Evolutionary conservation across 2,329 filamentous ascomycete genomes (phyloP).

Genomic region (Phoma herbarum): DNA sequence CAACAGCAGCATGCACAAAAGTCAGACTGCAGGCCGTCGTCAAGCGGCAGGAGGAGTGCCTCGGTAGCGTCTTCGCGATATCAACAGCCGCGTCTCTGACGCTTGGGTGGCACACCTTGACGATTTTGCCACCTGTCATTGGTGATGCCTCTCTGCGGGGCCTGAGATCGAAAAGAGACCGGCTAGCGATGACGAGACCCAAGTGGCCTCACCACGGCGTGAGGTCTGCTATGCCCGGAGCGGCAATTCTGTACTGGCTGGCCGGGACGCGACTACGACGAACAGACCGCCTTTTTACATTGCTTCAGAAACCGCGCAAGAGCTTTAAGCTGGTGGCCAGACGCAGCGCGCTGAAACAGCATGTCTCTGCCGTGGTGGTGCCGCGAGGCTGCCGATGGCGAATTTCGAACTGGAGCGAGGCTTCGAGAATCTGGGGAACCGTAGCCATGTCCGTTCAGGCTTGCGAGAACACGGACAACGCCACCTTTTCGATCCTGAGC

Average conservation of each 20-base stretch:
- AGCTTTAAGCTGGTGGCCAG: constrained; percentile 13
- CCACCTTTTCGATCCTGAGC: constrained; percentile 32
- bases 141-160: constrained; percentile 19
- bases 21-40: constrained; percentile 13
- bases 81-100: constrained; percentile 7
- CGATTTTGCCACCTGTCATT: constrained; percentile 22
- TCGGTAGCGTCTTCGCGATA: constrained; percentile 11
- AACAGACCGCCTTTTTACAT: constrained; percentile 22
- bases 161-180: constrained; percentile 24
- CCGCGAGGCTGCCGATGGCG: constrained; percentile 14
- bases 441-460: constrained; percentile 21
- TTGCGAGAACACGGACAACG: constrained; percentile 29
- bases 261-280: constrained; percentile 21
- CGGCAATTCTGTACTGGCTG: constrained; percentile 22
- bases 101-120: constrained; percentile 13
- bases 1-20: not conserved
- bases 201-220: constrained; percentile 40
- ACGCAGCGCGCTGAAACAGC: constrained; percentile 18
- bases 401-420: constrained; percentile 11
- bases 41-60: constrained; percentile 4
- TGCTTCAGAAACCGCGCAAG: not conserved
- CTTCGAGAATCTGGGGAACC: constrained; percentile 36
- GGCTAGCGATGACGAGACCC: constrained; percentile 32
- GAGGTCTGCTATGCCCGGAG: constrained; percentile 29
- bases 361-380: constrained; percentile 8